These are phyloP conservation scores for Jackrogersella multiformis DNA, from an alignment of 495 filamentous ascomycete genomes.

Conservation along the genomic window DNA sequence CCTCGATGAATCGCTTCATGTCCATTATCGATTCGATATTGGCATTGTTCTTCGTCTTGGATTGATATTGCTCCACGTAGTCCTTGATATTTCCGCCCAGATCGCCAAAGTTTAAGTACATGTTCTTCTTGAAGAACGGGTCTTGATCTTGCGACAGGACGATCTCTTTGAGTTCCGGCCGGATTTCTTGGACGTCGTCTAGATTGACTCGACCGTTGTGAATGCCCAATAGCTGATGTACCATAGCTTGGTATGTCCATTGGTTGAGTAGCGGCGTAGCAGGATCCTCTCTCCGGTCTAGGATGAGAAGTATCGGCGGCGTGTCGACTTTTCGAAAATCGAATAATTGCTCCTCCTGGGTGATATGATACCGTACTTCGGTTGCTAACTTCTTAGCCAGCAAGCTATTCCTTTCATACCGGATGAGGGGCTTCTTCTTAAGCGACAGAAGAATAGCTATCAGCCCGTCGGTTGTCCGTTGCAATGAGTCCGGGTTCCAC, in stretches of 20 bases:
- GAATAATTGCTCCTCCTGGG: constrained; percentile 96
- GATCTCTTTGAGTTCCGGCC: constrained; percentile 92
- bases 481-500: constrained; percentile 89
- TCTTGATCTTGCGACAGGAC: constrained; percentile 97
- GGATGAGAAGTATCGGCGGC: constrained; percentile 86
- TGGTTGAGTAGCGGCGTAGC: constrained; percentile 95
- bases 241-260: constrained; percentile 99
- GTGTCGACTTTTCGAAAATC: constrained; percentile 97
- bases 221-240: constrained; percentile 94
- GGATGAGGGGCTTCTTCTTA: constrained; percentile 95
- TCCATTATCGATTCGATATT: constrained; percentile 96
- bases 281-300: constrained; percentile 94
- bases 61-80: constrained; percentile 97
- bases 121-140: constrained; percentile 99
- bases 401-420: constrained; percentile 92
- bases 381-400: constrained; percentile 91
- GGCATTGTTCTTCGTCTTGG: constrained; percentile 88
- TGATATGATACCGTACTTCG: constrained; percentile 90
- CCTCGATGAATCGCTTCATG: constrained; percentile 99
- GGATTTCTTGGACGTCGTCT: constrained; percentile 84
- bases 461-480: constrained; percentile 85
- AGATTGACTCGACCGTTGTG: constrained; percentile 91
- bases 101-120: constrained; percentile 99
- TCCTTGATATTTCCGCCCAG: constrained; percentile 98
- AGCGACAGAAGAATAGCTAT: constrained; percentile 82